phyloP scores from a whole-genome alignment of 805 yeast species.

The Metschnikowia anglica region DNA sequence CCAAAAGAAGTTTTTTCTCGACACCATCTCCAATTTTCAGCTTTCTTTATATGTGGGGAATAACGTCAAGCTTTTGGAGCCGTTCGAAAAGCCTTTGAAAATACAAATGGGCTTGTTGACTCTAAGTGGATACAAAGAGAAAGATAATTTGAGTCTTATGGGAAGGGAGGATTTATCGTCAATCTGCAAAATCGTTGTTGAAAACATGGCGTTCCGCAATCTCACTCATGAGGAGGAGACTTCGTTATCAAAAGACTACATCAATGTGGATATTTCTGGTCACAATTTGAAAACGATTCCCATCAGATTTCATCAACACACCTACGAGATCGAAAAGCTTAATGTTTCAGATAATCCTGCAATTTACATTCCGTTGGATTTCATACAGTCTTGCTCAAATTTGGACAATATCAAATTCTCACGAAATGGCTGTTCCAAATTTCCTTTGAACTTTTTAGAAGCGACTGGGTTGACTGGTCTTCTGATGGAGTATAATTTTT shows the following conservation, averaged over 20 bases:
- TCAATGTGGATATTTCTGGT: slow-evolving; percentile 69
- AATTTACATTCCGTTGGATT: slow-evolving; percentile 77
- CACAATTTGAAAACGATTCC: slow-evolving; percentile 83
- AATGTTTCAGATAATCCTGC: slow-evolving; percentile 88
- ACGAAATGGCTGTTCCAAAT: slow-evolving; percentile 66
- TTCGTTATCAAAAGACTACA: slow-evolving; percentile 61
- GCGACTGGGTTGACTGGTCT: slow-evolving; percentile 65
- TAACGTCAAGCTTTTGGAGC: slow-evolving; percentile 67
- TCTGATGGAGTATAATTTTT: slow-evolving; percentile 76
- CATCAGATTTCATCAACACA: slow-evolving; percentile 72
- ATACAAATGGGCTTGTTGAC: slow-evolving; percentile 72
- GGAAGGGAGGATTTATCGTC: slow-evolving; percentile 84
- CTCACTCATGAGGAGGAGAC: slow-evolving; percentile 69
- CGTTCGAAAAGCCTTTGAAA: slow-evolving; percentile 71
- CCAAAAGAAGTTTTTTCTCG: slow-evolving; percentile 75
- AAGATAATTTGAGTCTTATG: slow-evolving; percentile 73
- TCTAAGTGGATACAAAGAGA: slow-evolving; percentile 73
- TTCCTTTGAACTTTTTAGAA: slow-evolving; percentile 72
- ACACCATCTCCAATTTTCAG: slow-evolving; percentile 68
- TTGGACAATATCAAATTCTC: slow-evolving; percentile 66
- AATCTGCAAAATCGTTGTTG: slow-evolving; percentile 75
- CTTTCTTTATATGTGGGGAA: slow-evolving; percentile 75
- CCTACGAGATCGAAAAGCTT: slow-evolving; percentile 74
- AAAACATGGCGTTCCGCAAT: slow-evolving; percentile 58
- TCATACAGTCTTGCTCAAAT: slow-evolving; percentile 78